phyloP scores from a whole-genome alignment of 2,329 filamentous ascomycete species.

The Alternaria conjuncta region DNA sequence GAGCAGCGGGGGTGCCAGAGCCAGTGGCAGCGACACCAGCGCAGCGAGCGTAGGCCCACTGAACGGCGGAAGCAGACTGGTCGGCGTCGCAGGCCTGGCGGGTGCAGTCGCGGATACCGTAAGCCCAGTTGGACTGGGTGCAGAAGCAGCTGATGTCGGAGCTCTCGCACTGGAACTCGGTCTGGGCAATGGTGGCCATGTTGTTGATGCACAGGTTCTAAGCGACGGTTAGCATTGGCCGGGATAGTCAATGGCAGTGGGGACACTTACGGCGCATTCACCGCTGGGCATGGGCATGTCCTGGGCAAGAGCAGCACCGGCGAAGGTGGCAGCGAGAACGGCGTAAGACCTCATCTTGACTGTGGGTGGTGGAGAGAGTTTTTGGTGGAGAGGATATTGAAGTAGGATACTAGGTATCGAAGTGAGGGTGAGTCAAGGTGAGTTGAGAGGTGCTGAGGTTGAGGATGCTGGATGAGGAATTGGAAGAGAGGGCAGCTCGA shows the following conservation, averaged over 20 bases:
- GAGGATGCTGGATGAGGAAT: slow-evolving; percentile 18
- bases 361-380: slow-evolving; percentile 9
- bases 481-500: background rate
- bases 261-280: slow-evolving; percentile 46
- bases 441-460: slow-evolving; percentile 14
- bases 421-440: slow-evolving; percentile 17
- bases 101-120: slow-evolving; percentile 58
- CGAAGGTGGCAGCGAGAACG: slow-evolving; percentile 42
- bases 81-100: slow-evolving; percentile 47
- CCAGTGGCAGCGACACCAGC: slow-evolving; percentile 28
- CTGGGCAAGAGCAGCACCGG: slow-evolving; percentile 46
- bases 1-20: slow-evolving; percentile 16
- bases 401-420: slow-evolving; percentile 20
- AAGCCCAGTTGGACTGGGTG: slow-evolving; percentile 52
- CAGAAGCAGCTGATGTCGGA: slow-evolving; percentile 54
- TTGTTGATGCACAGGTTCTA: slow-evolving; percentile 54
- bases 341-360: slow-evolving; percentile 50
- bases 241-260: background rate
- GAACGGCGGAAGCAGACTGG: slow-evolving; percentile 38
- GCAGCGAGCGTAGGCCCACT: slow-evolving; percentile 45
- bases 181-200: slow-evolving; percentile 52
- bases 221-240: slow-evolving; percentile 12
- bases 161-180: slow-evolving; percentile 49
- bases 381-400: slow-evolving; percentile 23
- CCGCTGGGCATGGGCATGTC: slow-evolving; percentile 20